These are phyloP conservation scores for Typha latifolia DNA, from an alignment of 176 grass and related monocot genomes.

Conservation along the genomic window DNA sequence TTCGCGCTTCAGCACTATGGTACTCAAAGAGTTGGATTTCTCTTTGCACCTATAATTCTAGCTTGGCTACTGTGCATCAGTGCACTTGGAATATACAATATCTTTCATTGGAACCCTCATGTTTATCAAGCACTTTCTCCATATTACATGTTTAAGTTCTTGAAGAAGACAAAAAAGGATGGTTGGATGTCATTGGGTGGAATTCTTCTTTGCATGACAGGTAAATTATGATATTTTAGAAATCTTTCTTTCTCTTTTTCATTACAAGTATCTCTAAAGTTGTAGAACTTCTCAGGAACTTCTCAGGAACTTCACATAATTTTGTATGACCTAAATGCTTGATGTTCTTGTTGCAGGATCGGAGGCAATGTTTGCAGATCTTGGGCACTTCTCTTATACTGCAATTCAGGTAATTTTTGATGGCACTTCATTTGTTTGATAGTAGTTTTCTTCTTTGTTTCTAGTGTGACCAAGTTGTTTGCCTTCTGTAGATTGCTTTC, in stretches of 20 bases:
- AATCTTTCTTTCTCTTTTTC: no score
- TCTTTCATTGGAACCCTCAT: slow-evolving; percentile 39
- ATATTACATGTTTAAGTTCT: slow-evolving; percentile 59
- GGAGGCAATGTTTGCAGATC: slow-evolving; percentile 73
- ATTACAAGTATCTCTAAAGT: no score
- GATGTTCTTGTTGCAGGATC: slow-evolving; percentile 26
- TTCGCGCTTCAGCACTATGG: slow-evolving; percentile 54
- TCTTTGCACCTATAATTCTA: slow-evolving; percentile 57
- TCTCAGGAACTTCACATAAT: no score
- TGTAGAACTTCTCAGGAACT: no score
- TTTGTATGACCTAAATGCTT: no score
- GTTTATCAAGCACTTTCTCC: slow-evolving; percentile 62
- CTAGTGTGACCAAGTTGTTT: neutral
- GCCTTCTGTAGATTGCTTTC: slow-evolving; percentile 46
- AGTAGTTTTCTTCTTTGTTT: neutral
- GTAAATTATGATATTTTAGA: slow-evolving; percentile 10
- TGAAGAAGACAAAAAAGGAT: slow-evolving; percentile 55
- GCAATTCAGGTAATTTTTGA: slow-evolving; percentile 42
- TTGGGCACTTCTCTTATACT: slow-evolving; percentile 70
- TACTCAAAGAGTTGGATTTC: slow-evolving; percentile 68
- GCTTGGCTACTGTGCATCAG: slow-evolving; percentile 57
- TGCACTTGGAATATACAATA: slow-evolving; percentile 54
- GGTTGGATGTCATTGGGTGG: slow-evolving; percentile 75
- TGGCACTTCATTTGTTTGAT: neutral
- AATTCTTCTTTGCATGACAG: slow-evolving; percentile 66